Conservation (phyloP, 805 yeast genomes). For the Myxozyma vanderwaltii region DNA sequence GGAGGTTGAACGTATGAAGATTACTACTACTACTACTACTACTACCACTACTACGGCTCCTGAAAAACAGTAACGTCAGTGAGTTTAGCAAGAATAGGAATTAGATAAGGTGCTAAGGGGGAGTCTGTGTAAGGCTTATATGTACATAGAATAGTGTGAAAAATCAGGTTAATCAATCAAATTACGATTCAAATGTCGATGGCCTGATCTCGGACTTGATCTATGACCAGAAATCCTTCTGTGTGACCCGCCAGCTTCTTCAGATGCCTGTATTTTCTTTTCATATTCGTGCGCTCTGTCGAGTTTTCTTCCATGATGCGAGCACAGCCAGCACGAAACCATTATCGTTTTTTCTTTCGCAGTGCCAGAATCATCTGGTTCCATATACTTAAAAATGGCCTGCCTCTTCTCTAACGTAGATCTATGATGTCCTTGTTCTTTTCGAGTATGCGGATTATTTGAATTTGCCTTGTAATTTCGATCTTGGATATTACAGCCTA, state of each 20-base stretch:
- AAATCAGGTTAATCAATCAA: too few species aligned
- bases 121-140: too few species aligned
- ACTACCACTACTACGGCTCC: too few species aligned
- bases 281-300: conserved; percentile 23
- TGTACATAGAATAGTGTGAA: too few species aligned
- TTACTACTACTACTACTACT: neutral
- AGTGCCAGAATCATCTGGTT: conserved; percentile 11
- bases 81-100: too few species aligned
- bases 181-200: too few species aligned
- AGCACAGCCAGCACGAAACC: conserved; percentile 27
- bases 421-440: neutral
- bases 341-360: conserved; percentile 12
- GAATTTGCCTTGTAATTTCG: conserved; percentile 10
- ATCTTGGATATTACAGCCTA: conserved; percentile 11
- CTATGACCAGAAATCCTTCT: neutral
- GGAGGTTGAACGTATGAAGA: conserved; percentile 11
- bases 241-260: neutral
- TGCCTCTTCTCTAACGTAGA: conserved; percentile 13
- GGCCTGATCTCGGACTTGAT: neutral
- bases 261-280: neutral
- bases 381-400: conserved; percentile 19
- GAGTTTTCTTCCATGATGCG: conserved; percentile 19
- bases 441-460: neutral
- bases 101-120: too few species aligned
- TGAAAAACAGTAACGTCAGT: too few species aligned